Conservation (phyloP, 495 filamentous ascomycete species). For the Lineolata rhizophorae region DNA sequence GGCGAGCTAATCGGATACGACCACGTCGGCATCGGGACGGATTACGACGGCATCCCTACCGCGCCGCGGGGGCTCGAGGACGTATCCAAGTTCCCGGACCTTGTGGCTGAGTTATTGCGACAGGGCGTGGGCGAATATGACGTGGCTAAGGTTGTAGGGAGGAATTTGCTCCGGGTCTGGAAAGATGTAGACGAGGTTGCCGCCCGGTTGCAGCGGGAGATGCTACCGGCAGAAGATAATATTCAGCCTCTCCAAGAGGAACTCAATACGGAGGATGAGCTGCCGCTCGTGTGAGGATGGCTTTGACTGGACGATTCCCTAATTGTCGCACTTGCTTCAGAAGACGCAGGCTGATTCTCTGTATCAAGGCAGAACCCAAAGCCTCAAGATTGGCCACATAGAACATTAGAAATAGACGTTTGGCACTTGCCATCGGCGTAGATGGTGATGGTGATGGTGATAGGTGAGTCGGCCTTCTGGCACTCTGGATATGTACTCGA, state of each 20-base stretch:
- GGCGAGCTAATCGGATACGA: slow-evolving; percentile 47
- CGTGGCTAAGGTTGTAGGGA: slow-evolving; percentile 17
- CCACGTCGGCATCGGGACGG: slow-evolving; percentile 51
- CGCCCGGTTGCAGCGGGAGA: slow-evolving; percentile 11
- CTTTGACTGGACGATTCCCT: no score
- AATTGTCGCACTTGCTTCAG: no score
- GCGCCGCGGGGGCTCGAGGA: slow-evolving; percentile 47
- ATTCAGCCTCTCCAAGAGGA: slow-evolving; percentile 1
- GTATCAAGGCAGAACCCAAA: no score
- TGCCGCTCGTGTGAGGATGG: no score
- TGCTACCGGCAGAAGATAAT: slow-evolving; percentile 17
- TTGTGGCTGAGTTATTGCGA: slow-evolving; percentile 41
- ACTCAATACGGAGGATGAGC: no score
- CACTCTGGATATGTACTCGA: no score
- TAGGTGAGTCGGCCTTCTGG: no score
- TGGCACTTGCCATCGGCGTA: no score
- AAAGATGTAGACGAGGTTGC: slow-evolving; percentile 21
- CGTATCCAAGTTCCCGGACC: slow-evolving; percentile 61
- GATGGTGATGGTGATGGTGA: no score
- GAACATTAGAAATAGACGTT: no score
- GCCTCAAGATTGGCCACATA: no score
- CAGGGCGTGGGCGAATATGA: slow-evolving; percentile 19
- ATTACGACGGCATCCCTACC: slow-evolving; percentile 41
- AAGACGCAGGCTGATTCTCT: no score
- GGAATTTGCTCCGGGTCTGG: slow-evolving; percentile 23